Base-by-base conservation (phyloP, 306 rosid species). In the Inga oerstediana region DNA sequence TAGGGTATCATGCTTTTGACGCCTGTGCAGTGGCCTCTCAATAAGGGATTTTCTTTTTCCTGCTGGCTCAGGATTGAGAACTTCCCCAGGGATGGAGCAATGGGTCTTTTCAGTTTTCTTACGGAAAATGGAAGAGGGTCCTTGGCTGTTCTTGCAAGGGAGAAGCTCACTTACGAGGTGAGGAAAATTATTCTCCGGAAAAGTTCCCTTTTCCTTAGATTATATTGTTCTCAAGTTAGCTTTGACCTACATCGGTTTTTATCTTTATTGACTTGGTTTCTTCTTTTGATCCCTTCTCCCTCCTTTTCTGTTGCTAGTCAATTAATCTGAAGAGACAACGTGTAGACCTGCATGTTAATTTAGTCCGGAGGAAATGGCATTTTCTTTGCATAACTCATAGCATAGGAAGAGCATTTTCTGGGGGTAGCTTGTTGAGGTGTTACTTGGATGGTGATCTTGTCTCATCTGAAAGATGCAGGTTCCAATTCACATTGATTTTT, bases 381-480 rank as follows among this genome's bases (percentile, higher is more conserved):
- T 96, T 92, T 81, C 91, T 94, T 82, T 96, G 98, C 88, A 75
- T 96, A 84, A 92, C 98, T 62, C 99, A 96, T 79, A 94, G 97
- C 89, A 94, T 96, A 79, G 99, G 99, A 83, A 92, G 99, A 86
- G 94, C 99, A 76, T 96, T 96, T 88, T 96, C 98, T 27, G 97
- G 94, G 27, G 98, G 99, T 87, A 96, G 99, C 90, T 86, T 93
- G 88, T 83, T 96, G 86, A 91, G 91, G 87, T 96, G 94, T 87
- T 92, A 92, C 74, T 83, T 96, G 85, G 97, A 96, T 84, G 99
- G 98, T 78, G 87, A 84, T 84, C 99, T 96, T 76, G 90, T 96
- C 80, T 92, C 99, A 64, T 96, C 97, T 54, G 98, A 96, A 88
- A 91, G 92, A 92, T 96, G 99, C 99, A 96, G 99, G 99, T 96